Percentiles rank a stretch among this genome's conserved stretches.
Evolutionary conservation across 2,329 filamentous ascomycete genomes (phyloP).

Genomic region (Trichophyton benhamiae): DNA sequence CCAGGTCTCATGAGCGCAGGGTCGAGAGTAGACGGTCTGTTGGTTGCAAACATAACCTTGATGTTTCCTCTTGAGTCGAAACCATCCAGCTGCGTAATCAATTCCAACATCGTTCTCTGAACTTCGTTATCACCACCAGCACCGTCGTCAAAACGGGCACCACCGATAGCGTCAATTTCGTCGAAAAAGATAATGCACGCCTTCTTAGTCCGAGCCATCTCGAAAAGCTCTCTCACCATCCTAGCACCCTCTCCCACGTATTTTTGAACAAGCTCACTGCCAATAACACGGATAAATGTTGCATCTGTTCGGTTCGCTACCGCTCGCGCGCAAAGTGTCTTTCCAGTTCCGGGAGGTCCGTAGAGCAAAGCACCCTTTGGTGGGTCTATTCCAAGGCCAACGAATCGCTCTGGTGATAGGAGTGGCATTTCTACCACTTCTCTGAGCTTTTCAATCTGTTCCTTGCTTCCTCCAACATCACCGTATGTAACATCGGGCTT

Average conservation of each 20-base stretch:
- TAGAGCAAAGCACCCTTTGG: conserved; percentile 96
- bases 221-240: conserved; percentile 97
- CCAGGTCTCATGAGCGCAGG: conserved; percentile 95
- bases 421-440: conserved; percentile 98
- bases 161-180: conserved; percentile 92
- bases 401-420: conserved; percentile 89
- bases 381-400: conserved; percentile 96
- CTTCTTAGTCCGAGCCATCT: conserved; percentile 99
- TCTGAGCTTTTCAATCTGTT: conserved; percentile 97
- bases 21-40: conserved; percentile 87
- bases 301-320: conserved; percentile 97
- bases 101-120: conserved; percentile 92
- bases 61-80: conserved; percentile 96
- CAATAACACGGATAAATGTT: conserved; percentile 97
- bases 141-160: conserved; percentile 90
- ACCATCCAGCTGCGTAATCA: conserved; percentile 92
- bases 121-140: conserved; percentile 96
- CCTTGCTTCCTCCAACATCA: conserved; percentile 97
- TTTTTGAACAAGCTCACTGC: conserved; percentile 94
- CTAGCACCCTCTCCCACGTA: conserved; percentile 96
- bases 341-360: conserved; percentile 94
- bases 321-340: conserved; percentile 92
- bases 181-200: conserved; percentile 99
- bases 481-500: conserved; percentile 99
- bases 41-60: conserved; percentile 99